A percentile compares a stretch with the other conserved stretches of the same genome.
Conservation (phyloP, 768 basidiomycete species). For the Podaxis sp. region DNA sequence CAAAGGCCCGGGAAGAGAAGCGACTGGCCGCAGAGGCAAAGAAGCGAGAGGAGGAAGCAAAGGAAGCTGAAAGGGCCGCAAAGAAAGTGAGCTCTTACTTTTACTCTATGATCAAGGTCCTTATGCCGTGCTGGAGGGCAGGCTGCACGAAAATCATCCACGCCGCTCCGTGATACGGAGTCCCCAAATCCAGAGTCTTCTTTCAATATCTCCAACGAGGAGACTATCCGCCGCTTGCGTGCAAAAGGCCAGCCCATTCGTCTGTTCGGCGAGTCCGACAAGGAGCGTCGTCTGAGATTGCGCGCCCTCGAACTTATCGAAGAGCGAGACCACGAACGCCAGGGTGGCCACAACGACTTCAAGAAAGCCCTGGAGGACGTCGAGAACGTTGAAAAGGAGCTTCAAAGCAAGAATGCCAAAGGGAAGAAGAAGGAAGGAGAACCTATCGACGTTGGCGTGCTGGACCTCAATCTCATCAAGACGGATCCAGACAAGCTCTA, state of each 20-base stretch:
- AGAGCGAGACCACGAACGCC: slow-evolving; percentile 75
- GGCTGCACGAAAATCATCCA: slow-evolving; percentile 39
- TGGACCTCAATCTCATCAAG: slow-evolving; percentile 83
- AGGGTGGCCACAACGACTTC: slow-evolving; percentile 93
- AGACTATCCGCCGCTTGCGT: slow-evolving; percentile 84
- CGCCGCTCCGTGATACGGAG: slow-evolving; percentile 33
- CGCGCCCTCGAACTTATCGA: slow-evolving; percentile 95
- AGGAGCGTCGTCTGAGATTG: slow-evolving; percentile 84
- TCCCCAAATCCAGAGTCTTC: slow-evolving; percentile 44
- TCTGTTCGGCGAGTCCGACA: slow-evolving; percentile 92
- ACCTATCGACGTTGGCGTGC: slow-evolving; percentile 46
- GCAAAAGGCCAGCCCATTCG: slow-evolving; percentile 92
- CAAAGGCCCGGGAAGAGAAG: slow-evolving; percentile 31
- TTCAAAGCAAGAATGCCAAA: slow-evolving; percentile 51
- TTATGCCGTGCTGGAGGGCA: slow-evolving; percentile 46
- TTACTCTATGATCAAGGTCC: slow-evolving; percentile 14
- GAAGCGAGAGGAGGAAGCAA: slow-evolving; percentile 24
- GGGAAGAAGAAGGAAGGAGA: slow-evolving; percentile 67
- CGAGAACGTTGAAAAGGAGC: slow-evolving; percentile 69
- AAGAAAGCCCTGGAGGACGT: slow-evolving; percentile 86
- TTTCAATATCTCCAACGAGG: slow-evolving; percentile 93
- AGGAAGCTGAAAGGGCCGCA: slow-evolving; percentile 18
- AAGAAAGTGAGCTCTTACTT: slow-evolving; percentile 39
- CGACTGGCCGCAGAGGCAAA: slow-evolving; percentile 27
- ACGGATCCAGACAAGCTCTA: slow-evolving; percentile 93